phyloP scores from a whole-genome alignment of 2,329 filamentous ascomycete genomes.

The Madurella mycetomatis region DNA sequence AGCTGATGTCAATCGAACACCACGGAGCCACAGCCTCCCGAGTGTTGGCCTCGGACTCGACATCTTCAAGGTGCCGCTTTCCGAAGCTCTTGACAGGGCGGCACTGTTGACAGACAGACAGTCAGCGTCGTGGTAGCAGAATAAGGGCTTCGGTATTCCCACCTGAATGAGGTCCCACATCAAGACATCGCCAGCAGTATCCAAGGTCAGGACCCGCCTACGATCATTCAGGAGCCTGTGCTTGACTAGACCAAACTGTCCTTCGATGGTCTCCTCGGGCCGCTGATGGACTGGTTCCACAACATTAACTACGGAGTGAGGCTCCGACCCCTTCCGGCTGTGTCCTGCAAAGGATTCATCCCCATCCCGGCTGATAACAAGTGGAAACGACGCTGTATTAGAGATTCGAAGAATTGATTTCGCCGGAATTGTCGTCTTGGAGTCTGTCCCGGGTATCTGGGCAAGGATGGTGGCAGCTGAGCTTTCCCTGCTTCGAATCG shows the following conservation, averaged over 20 bases:
- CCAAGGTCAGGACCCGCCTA: constrained; percentile 80
- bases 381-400: constrained; percentile 74
- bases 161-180: constrained; percentile 92
- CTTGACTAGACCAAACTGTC: constrained; percentile 92
- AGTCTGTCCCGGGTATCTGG: constrained; percentile 34
- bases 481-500: constrained; percentile 30
- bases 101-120: constrained; percentile 53
- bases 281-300: constrained; percentile 62
- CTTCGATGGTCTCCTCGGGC: constrained; percentile 81
- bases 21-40: constrained; percentile 87
- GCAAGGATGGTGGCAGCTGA: constrained; percentile 20
- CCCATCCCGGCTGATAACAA: constrained; percentile 51
- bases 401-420: constrained; percentile 78
- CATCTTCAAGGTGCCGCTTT: constrained; percentile 89
- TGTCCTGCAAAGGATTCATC: constrained; percentile 36
- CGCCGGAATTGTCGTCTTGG: constrained; percentile 65
- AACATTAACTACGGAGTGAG: constrained; percentile 44
- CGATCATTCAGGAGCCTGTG: constrained; percentile 88
- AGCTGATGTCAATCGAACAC: constrained; percentile 93
- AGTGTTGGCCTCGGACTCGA: constrained; percentile 81
- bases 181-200: constrained; percentile 91
- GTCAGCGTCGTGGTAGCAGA: constrained; percentile 15
- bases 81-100: constrained; percentile 87
- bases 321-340: constrained; percentile 55
- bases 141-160: constrained; percentile 25